Base-by-base conservation (phyloP, 2,329 filamentous ascomycete genomes). In the Colletotrichum nymphaeae region DNA sequence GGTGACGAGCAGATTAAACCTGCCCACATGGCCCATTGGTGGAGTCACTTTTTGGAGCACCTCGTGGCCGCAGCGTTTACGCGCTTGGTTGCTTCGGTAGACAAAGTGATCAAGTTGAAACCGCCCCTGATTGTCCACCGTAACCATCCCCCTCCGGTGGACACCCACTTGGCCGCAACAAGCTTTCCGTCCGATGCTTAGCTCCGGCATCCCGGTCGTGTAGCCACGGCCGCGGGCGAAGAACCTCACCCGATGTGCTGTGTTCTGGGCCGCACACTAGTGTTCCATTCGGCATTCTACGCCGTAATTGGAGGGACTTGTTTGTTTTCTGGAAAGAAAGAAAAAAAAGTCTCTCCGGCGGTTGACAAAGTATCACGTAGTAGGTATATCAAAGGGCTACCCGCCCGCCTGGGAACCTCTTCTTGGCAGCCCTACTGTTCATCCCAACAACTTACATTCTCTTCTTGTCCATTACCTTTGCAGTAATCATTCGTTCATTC, bases 121-220 rank as follows among this genome's bases (percentile, higher is more conserved):
- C 69, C 12, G 49, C 65, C 58, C 65, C 65, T 69, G 46, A 62
- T 46, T 68, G 42, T 6, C 28, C 42, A 49, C 19, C 26, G 30
- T 16, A n/a, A 67, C 55, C 46, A 42, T 32, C 42, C 42, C 42
- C 42, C 19, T 49, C 42, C 42, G n/a, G 55, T 35, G 56, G 22
- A 32, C 63, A 63, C 58, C 57, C 64, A 52, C 69, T 72, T 63
- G 42, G 58, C 64, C 49, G 35, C 69, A 69, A 63, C 37, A 72
- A 69, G 69, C 69, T 72, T 69, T 63, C 37, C 52, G 64, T 49
- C 69, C 65, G 69, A 72, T 30, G 58, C 64, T 63, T 63, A 69
- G 64, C 53, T 63, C 57, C 57, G 64, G 32, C 49, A 72, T 68
- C 69, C 64, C 57, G 64, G 69, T 53, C 24, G 22, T 28, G 35